phyloP scores from a whole-genome alignment of 2,329 filamentous ascomycete species.

The Ascochyta rabiei region DNA sequence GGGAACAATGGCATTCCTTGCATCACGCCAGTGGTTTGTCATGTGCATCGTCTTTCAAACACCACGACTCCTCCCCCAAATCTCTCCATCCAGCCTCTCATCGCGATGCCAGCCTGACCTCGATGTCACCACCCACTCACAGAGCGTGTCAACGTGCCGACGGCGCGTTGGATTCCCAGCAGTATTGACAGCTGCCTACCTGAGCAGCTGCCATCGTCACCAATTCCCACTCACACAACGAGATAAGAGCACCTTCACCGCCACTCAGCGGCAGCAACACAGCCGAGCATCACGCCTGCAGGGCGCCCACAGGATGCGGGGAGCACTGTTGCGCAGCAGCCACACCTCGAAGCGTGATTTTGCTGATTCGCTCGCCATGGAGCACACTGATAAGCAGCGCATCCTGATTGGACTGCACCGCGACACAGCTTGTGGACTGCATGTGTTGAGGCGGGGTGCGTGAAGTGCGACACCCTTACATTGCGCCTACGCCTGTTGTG shows the following conservation, averaged over 20 bases:
- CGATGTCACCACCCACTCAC: background rate
- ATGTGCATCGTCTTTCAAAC: slow-evolving; percentile 13
- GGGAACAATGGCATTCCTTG: slow-evolving; percentile 13
- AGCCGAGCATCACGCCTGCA: slow-evolving; percentile 8
- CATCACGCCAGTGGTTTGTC: slow-evolving; percentile 7
- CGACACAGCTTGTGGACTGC: slow-evolving; percentile 8
- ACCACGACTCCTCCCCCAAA: too few species aligned
- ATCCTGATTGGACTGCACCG: background rate
- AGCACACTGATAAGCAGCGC: slow-evolving; percentile 15
- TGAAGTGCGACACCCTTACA: slow-evolving; percentile 12
- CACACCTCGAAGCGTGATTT: background rate
- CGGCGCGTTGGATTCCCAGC: background rate
- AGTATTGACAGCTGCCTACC: slow-evolving; percentile 10
- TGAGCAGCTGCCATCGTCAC: slow-evolving; percentile 12
- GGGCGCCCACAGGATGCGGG: slow-evolving; percentile 6
- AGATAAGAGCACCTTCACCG: slow-evolving; percentile 19
- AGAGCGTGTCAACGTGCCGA: slow-evolving; percentile 1
- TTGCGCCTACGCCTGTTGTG: slow-evolving; percentile 4
- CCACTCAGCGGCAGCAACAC: slow-evolving; percentile 11
- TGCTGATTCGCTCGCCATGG: slow-evolving; percentile 4
- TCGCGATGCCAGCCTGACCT: too few species aligned
- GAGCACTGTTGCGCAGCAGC: slow-evolving; percentile 7
- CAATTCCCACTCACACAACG: slow-evolving; percentile 2
- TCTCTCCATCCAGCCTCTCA: background rate
- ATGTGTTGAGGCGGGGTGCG: slow-evolving; percentile 20